Evolutionary conservation across 2,329 filamentous ascomycete species (phyloP).

Genomic region (Emmonsia crescens): DNA sequence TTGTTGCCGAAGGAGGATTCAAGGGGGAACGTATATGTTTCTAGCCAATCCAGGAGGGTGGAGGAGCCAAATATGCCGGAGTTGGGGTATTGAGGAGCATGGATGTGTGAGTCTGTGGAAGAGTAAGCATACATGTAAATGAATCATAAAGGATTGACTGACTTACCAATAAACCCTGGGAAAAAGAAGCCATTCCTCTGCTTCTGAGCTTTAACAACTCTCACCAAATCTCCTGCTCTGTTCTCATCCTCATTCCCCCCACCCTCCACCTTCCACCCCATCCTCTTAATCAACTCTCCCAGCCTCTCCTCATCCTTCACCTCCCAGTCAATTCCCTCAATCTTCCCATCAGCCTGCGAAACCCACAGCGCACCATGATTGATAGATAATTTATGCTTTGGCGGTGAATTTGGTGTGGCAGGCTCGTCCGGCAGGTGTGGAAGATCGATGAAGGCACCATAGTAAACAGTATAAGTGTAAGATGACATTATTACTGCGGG

Average conservation of each 20-base stretch:
- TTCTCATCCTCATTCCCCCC: constrained; percentile 1
- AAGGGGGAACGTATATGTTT: constrained; percentile 89
- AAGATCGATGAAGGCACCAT: constrained; percentile 53
- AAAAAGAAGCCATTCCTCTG: constrained; percentile 36
- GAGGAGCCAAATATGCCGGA: constrained; percentile 86
- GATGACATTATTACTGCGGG: background rate
- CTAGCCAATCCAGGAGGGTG: constrained; percentile 85
- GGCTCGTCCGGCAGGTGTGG: constrained; percentile 37
- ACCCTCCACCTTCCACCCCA: constrained; percentile 22
- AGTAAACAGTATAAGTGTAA: constrained; percentile 37
- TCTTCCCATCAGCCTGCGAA: constrained; percentile 21
- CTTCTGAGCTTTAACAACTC: constrained; percentile 28
- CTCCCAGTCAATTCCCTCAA: constrained; percentile 27
- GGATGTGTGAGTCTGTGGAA: constrained; percentile 74
- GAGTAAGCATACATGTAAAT: constrained; percentile 6
- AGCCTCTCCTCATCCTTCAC: constrained; percentile 18
- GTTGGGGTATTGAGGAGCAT: constrained; percentile 92
- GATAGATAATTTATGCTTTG: constrained; percentile 44
- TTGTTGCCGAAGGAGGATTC: constrained; percentile 58
- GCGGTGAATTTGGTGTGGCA: constrained; percentile 37
- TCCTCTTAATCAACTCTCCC: constrained; percentile 18
- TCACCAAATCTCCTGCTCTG: constrained; percentile 14
- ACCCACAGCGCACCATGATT: constrained; percentile 37
- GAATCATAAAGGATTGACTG: too few species aligned
- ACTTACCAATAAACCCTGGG: constrained; percentile 37